These are phyloP conservation scores for Cutaneotrichosporon cavernicola DNA, from an alignment of 1,284 basidiomycete species.

Conservation along the genomic window DNA sequence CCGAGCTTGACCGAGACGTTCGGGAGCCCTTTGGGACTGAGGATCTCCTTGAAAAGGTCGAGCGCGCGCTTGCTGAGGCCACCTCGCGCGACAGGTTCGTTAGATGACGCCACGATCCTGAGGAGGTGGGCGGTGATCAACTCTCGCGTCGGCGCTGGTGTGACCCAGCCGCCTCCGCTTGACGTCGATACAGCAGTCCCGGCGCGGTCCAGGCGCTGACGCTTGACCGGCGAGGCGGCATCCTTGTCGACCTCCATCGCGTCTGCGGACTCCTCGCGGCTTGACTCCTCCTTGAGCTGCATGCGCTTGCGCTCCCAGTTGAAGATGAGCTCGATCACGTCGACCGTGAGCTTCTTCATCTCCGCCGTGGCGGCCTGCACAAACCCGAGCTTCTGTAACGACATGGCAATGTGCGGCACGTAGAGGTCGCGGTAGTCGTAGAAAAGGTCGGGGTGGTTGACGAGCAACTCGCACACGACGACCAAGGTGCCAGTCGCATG, in stretches of 20 bases:
- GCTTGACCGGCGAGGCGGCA: conserved; percentile 49
- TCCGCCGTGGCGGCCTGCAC: conserved; percentile 73
- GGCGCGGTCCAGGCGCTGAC: conserved; percentile 54
- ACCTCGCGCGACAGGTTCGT: conserved; percentile 65
- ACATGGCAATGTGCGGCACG: conserved; percentile 92
- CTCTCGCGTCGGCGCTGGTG: conserved; percentile 77
- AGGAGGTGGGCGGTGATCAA: conserved; percentile 91
- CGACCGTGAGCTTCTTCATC: conserved; percentile 75
- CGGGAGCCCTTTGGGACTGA: conserved; percentile 81
- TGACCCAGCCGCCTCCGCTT: conserved; percentile 61
- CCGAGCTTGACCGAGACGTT: conserved; percentile 89
- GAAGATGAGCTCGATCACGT: conserved; percentile 81
- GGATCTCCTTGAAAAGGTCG: conserved; percentile 73
- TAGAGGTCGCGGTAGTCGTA: conserved; percentile 91
- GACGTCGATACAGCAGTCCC: conserved; percentile 54
- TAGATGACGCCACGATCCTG: conserved; percentile 71
- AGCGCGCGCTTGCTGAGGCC: conserved; percentile 75
- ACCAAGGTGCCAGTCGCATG: conserved; percentile 76
- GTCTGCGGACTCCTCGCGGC: conserved; percentile 28
- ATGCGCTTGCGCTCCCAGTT: conserved; percentile 71
- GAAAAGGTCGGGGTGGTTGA: conserved; percentile 88
- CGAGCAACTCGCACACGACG: conserved; percentile 87
- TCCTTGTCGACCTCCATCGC: conserved; percentile 49
- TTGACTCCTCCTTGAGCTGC: conserved; percentile 53
- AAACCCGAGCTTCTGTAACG: conserved; percentile 82